Conservation (phyloP, 805 yeast species). For the Cyberlindnera xylosilytica region DNA sequence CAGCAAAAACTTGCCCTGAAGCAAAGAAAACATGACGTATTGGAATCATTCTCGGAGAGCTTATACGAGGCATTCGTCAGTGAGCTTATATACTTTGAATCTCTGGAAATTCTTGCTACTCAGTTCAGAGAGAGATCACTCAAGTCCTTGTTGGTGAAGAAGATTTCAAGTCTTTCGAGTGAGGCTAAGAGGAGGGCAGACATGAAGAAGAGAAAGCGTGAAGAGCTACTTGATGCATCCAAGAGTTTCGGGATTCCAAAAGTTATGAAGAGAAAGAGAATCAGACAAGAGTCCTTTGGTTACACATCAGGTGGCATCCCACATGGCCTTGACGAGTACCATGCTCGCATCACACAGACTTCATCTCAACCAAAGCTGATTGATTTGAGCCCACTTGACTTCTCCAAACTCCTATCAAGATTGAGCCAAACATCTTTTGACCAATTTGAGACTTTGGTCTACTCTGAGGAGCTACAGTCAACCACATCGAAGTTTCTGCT, state of each 20-base stretch:
- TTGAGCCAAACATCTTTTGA: background rate
- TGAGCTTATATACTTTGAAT: constrained; percentile 47
- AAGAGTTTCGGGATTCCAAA: constrained; percentile 34
- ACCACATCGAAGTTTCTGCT: constrained; percentile 32
- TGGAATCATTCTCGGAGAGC: constrained; percentile 44
- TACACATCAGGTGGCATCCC: background rate
- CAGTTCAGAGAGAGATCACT: constrained; percentile 31
- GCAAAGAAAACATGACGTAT: constrained; percentile 26
- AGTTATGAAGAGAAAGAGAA: constrained; percentile 22
- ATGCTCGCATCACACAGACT: too few species aligned
- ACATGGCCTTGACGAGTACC: too few species aligned
- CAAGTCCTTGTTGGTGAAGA: constrained; percentile 30
- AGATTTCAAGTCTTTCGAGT: constrained; percentile 31
- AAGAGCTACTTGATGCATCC: constrained; percentile 36
- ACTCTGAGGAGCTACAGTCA: constrained; percentile 23
- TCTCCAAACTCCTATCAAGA: constrained; percentile 21
- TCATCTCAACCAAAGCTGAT: constrained; percentile 12
- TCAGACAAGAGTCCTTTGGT: constrained; percentile 7
- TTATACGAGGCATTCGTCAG: constrained; percentile 58
- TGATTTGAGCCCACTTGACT: constrained; percentile 24
- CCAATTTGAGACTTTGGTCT: constrained; percentile 16
- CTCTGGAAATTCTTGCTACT: constrained; percentile 46
- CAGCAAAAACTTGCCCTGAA: constrained; percentile 14
- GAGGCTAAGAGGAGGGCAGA: constrained; percentile 25
- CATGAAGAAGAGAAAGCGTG: constrained; percentile 35